Conservation (phyloP, 805 yeast species). For the Cyberlindnera japonica region DNA sequence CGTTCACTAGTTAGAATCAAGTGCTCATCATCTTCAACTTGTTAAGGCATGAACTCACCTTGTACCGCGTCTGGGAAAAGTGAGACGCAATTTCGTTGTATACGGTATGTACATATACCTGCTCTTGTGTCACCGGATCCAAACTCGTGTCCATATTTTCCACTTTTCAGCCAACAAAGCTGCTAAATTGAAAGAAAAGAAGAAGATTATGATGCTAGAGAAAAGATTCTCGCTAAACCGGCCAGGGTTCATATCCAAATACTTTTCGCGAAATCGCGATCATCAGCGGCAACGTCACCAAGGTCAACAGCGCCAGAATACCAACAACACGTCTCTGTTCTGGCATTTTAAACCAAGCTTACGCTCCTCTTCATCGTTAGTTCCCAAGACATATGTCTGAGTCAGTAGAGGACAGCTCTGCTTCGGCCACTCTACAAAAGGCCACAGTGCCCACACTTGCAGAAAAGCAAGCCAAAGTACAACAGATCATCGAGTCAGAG, state of each 20-base stretch:
- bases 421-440: background rate
- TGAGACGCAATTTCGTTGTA: conserved; percentile 91
- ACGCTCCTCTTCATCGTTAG: too few relatives aligned
- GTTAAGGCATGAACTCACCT: conserved; percentile 25
- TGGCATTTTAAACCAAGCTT: too few relatives aligned
- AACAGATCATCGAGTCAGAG: conserved; percentile 19
- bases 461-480: conserved; percentile 1
- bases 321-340: background rate
- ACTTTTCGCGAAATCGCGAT: background rate
- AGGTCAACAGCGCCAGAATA: too few relatives aligned
- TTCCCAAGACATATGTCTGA: too few relatives aligned
- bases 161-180: too few relatives aligned
- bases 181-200: background rate
- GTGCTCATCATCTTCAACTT: background rate
- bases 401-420: too few relatives aligned
- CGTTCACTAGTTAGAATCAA: too few relatives aligned
- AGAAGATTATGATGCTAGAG: background rate
- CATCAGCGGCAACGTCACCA: background rate
- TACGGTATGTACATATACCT: conserved; percentile 81
- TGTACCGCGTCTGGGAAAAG: conserved; percentile 90
- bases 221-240: background rate
- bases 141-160: conserved; percentile 23
- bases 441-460: background rate
- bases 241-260: background rate
- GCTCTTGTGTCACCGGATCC: conserved; percentile 61